phyloP scores from a whole-genome alignment of 148 eudicot genomes.

The Vaccinium myrtillus region DNA sequence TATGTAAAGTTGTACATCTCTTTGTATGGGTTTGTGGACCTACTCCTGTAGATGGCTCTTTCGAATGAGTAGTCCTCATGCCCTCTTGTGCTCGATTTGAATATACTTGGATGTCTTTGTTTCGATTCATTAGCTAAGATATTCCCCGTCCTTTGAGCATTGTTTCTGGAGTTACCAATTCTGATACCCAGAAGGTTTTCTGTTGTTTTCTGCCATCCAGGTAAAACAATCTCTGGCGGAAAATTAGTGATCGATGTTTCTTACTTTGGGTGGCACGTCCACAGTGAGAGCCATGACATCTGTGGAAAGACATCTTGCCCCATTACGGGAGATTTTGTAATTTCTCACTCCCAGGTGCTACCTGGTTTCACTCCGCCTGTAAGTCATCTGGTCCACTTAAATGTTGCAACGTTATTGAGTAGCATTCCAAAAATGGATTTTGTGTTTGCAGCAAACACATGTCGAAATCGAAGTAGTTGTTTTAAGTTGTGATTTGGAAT shows the following conservation, averaged over 20 bases:
- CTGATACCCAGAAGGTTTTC: neutral
- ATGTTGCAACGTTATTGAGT: neutral
- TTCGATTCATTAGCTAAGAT: neutral
- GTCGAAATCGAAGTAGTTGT: slow-evolving; percentile 7
- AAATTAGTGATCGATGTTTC: slow-evolving; percentile 64
- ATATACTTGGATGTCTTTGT: neutral
- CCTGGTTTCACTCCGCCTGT: slow-evolving; percentile 85
- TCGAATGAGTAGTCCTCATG: neutral
- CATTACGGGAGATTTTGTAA: slow-evolving; percentile 64
- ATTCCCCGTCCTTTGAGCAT: neutral
- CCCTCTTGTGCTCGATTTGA: neutral
- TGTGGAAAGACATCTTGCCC: slow-evolving; percentile 79
- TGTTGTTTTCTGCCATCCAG: slow-evolving; percentile 32
- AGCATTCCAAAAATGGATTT: neutral
- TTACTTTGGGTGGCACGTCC: slow-evolving; percentile 54
- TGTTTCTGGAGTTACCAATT: neutral
- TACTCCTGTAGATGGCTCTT: neutral
- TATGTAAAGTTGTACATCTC: too few relatives aligned
- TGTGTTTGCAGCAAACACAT: neutral
- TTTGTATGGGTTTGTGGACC: neutral
- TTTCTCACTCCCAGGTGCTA: slow-evolving; percentile 76
- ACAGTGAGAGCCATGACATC: slow-evolving; percentile 63
- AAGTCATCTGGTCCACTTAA: slow-evolving; percentile 32
- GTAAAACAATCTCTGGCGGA: slow-evolving; percentile 54
- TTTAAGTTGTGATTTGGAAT: neutral